Conservation (phyloP, 164 flowering plant genomes). For the Aristolochia fimbriata region DNA sequence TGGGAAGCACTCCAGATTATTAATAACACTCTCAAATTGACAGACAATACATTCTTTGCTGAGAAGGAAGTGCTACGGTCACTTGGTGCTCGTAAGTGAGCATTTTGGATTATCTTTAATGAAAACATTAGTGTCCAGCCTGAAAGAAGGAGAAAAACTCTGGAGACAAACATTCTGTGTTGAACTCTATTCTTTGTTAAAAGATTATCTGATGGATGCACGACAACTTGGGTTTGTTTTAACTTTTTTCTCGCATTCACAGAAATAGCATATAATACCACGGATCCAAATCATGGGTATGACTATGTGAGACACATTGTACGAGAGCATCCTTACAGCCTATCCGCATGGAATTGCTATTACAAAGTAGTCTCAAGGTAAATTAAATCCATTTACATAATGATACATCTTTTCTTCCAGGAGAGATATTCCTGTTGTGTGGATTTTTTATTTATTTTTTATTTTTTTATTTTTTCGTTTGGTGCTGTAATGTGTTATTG, state of each 20-base stretch:
- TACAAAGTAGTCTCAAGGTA: slow-evolving; percentile 68
- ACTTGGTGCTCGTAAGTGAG: slow-evolving; percentile 70
- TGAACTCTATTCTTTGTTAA: neutral
- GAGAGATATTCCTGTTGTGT: too few species aligned
- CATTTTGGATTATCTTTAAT: neutral
- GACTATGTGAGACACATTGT: slow-evolving; percentile 48
- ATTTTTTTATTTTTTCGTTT: too few species aligned
- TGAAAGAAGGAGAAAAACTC: neutral
- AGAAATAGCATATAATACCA: slow-evolving; percentile 59
- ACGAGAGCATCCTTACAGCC: slow-evolving; percentile 62
- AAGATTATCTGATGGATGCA: neutral
- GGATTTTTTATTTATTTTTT: too few species aligned
- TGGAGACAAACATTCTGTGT: neutral
- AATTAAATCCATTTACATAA: neutral
- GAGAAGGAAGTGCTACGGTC: slow-evolving; percentile 65
- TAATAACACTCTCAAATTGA: slow-evolving; percentile 37
- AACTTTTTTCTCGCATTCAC: slow-evolving; percentile 3
- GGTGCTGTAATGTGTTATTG: too few species aligned
- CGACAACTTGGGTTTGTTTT: neutral
- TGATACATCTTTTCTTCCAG: neutral
- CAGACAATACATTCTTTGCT: slow-evolving; percentile 28
- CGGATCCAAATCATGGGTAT: slow-evolving; percentile 56
- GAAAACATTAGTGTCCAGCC: too few species aligned
- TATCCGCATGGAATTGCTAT: slow-evolving; percentile 83
- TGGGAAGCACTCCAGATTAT: slow-evolving; percentile 72